phyloP scores from a whole-genome alignment of 805 yeast genomes.

The Saccharomycopsis selenospora region DNA sequence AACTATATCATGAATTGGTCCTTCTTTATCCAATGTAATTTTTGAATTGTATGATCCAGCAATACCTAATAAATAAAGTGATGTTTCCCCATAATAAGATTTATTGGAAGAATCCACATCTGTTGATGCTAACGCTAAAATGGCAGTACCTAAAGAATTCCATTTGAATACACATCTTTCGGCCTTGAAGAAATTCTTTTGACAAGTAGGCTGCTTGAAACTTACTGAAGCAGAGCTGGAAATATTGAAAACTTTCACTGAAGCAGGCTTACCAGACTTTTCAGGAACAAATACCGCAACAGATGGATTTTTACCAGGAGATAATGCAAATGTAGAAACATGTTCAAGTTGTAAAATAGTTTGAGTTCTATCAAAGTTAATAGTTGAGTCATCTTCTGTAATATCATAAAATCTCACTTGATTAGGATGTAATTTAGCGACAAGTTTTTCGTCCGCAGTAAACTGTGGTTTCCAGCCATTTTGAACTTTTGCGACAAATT shows the following conservation, averaged over 20 bases:
- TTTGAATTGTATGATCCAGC: conserved; percentile 89
- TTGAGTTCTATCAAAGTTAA: conserved; percentile 45
- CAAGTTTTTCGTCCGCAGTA: conserved; percentile 67
- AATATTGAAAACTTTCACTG: conserved; percentile 73
- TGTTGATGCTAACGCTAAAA: conserved; percentile 87
- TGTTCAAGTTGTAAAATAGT: conserved; percentile 50
- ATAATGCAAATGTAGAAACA: conserved; percentile 55
- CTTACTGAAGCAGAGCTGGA: conserved; percentile 41
- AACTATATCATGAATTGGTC: conserved; percentile 90
- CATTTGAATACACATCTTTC: conserved; percentile 88
- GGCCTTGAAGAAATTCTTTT: conserved; percentile 90
- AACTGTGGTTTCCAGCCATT: conserved; percentile 91
- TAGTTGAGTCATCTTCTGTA: conserved; percentile 30
- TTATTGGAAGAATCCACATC: conserved; percentile 93
- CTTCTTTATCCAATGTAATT: conserved; percentile 74
- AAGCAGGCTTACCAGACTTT: conserved; percentile 80
- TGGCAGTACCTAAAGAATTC: conserved; percentile 92
- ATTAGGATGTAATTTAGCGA: conserved; percentile 50
- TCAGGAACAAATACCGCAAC: conserved; percentile 90
- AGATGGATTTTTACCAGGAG: conserved; percentile 86
- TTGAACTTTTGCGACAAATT: conserved; percentile 75
- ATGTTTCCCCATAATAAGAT: conserved; percentile 95
- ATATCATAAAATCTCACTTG: conserved; percentile 67
- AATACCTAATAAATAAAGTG: conserved; percentile 81
- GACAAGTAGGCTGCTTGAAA: conserved; percentile 68